Percentiles rank a stretch among this genome's conserved stretches.
Conservation (phyloP, 78 protist species). For the Mastigamoeba balamuthi region DNA sequence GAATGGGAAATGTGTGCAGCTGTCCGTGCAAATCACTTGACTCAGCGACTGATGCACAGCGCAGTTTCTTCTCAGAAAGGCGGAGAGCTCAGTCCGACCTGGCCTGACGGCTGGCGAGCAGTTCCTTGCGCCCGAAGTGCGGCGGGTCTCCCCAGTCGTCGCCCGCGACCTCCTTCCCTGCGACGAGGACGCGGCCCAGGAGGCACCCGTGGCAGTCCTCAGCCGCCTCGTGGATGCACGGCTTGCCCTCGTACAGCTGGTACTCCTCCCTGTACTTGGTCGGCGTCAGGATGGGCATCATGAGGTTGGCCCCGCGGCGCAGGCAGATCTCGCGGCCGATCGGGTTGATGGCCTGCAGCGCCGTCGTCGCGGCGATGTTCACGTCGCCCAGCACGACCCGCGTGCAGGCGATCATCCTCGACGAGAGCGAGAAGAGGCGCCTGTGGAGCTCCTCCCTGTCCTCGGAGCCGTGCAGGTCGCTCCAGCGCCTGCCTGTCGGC, state of each 20-base stretch:
- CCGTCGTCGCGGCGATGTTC: slow-evolving; percentile 28
- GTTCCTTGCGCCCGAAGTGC: not conserved
- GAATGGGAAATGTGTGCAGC: too few relatives aligned
- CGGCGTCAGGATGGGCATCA: slow-evolving; percentile 36
- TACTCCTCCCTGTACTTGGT: slow-evolving; percentile 4
- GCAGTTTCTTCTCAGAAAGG: too few relatives aligned
- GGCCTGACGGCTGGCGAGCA: too few relatives aligned
- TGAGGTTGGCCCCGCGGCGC: not conserved
- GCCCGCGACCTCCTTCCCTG: not conserved
- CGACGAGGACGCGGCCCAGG: not conserved
- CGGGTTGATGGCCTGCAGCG: slow-evolving; percentile 12
- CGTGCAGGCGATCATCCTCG: not conserved
- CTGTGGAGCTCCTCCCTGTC: not conserved
- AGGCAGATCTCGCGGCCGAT: slow-evolving; percentile 2
- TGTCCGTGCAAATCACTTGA: too few relatives aligned
- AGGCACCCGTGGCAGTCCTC: not conserved
- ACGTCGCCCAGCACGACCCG: not conserved
- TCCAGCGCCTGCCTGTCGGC: slow-evolving; percentile 6
- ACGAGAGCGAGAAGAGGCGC: too few relatives aligned
- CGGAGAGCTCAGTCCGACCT: too few relatives aligned
- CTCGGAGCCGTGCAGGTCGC: not conserved
- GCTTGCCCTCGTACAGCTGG: slow-evolving; percentile 18
- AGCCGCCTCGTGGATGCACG: not conserved
- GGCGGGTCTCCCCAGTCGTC: not conserved
- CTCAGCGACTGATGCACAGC: too few relatives aligned